phyloP scores from a whole-genome alignment of 805 yeast genomes.

The Kluyveromyces siamensis region DNA sequence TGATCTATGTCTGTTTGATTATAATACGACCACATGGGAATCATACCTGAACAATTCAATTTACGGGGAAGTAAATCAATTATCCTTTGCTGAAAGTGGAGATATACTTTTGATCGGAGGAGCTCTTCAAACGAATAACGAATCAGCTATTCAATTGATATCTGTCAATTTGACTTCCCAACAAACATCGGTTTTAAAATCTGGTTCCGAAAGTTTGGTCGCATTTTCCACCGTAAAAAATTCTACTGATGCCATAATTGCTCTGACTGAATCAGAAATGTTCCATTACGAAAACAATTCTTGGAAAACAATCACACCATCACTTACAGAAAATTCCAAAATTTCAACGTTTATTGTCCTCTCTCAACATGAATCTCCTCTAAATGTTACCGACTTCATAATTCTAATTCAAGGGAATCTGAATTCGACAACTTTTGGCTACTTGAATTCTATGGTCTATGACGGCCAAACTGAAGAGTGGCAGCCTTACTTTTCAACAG shows the following conservation, averaged over 20 bases:
- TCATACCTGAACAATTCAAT: slow-evolving; percentile 25
- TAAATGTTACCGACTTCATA: not conserved
- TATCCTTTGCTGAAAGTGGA: slow-evolving; percentile 36
- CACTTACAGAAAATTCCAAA: not conserved
- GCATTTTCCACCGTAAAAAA: slow-evolving; percentile 41
- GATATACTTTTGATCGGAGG: slow-evolving; percentile 43
- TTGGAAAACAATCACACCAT: slow-evolving; percentile 1
- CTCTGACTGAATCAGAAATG: slow-evolving; percentile 2
- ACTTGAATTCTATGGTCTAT: slow-evolving; percentile 16
- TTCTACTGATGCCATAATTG: slow-evolving; percentile 33
- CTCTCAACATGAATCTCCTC: not conserved
- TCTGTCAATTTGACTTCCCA: slow-evolving; percentile 11
- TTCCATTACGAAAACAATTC: not conserved
- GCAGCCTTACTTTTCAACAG: slow-evolving; percentile 15
- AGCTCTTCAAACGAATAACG: slow-evolving; percentile 35
- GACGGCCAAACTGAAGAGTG: slow-evolving; percentile 14
- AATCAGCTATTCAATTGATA: slow-evolving; percentile 38
- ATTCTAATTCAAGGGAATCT: slow-evolving; percentile 31
- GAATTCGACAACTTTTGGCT: slow-evolving; percentile 28
- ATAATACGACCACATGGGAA: slow-evolving; percentile 46
- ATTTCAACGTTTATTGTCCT: not conserved
- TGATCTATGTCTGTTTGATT: slow-evolving; percentile 58
- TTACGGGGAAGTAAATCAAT: slow-evolving; percentile 47
- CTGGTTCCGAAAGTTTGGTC: slow-evolving; percentile 18
- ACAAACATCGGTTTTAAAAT: slow-evolving; percentile 7